Base-by-base conservation (phyloP, 2,329 filamentous ascomycete species). In the Zasmidium angulare region DNA sequence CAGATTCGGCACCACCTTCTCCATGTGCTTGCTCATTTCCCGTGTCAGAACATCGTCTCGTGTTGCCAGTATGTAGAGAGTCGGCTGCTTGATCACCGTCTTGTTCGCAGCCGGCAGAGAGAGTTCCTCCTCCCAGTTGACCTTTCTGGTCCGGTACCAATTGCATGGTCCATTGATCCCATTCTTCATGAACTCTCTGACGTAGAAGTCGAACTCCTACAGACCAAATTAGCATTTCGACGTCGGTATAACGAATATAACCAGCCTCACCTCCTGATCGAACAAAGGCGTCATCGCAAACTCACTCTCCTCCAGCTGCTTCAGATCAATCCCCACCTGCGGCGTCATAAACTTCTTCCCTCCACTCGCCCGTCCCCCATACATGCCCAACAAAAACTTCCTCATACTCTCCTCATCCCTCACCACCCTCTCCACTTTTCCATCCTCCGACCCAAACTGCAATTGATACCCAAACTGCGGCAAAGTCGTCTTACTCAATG, bases 401-500 rank as follows among this genome's bases (percentile, higher is more conserved):
- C 85, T 81, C 54, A 96, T 83, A 57, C 84, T 68, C 83, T 80
- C 29, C 84, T 84, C 22, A 20, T 59, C 63, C 10, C 63, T 58
- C n/a, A 68, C 65, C 87, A 77, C 73, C 53, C 76, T 75, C 69
- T 93, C 86, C 9, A 91, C 77, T 40, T 61, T 59, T 11, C 60
- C 51, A 22, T 71, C 69, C 20, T 62, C 58, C 57, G 66, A 69
- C 0, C 82, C 83, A 53, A 97, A 84, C 65, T 96, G 91, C 49
- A 95, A 73, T 79, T 97, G 93, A 75, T 99, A 99, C 14, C 77
- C 81, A 71, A 96, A 93, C 69, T 89, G 89, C 47, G 87, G 86
- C 46, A 90, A 67, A 69, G 56, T 80, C 70, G 65, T 77, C 47
- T 79, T 78, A 48, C 89, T 84, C 24, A 89, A 63, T n/a, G 83